Evolutionary conservation across 352 stramenopile species (phyloP).

Genomic region (Globisporangium nunn): DNA sequence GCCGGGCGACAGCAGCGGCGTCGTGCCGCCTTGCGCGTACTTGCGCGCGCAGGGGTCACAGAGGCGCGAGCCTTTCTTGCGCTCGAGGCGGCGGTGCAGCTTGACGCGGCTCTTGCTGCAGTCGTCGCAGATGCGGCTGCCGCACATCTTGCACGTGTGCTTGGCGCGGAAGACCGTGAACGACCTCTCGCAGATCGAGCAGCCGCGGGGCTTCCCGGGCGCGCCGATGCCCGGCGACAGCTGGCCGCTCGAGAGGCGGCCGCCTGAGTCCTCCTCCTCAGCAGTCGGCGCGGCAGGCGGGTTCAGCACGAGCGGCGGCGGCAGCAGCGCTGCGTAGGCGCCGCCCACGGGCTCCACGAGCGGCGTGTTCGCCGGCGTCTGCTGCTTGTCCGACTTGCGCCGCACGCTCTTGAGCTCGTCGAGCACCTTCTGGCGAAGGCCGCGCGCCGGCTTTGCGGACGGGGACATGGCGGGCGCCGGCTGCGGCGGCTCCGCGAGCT

Average conservation of each 20-base stretch:
- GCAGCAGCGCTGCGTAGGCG: conserved; percentile 1
- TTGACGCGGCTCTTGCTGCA: conserved; percentile 81
- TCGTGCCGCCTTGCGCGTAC: conserved; percentile 28
- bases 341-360: conserved; percentile 20
- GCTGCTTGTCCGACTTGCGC: conserved; percentile 22
- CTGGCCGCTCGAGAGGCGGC: conserved; percentile 5
- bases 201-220: conserved; percentile 21
- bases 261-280: neutral
- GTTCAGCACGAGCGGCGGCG: conserved; percentile 17
- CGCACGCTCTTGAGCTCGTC: conserved; percentile 67
- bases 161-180: conserved; percentile 77
- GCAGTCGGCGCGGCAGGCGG: neutral
- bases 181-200: conserved; percentile 57
- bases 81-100: conserved; percentile 52
- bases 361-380: conserved; percentile 11
- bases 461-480: conserved; percentile 5
- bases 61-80: conserved; percentile 63
- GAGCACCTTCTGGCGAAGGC: conserved; percentile 50
- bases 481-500: conserved; percentile 5
- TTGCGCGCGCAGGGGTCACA: conserved; percentile 66
- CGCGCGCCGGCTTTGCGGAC: conserved; percentile 12
- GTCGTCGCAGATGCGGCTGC: conserved; percentile 70
- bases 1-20: conserved; percentile 19
- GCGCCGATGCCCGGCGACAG: conserved; percentile 7
- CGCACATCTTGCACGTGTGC: conserved; percentile 74